These are phyloP conservation scores for Trichoderma lentiforme DNA, from an alignment of 2,329 filamentous ascomycete species.

Conservation along the genomic window DNA sequence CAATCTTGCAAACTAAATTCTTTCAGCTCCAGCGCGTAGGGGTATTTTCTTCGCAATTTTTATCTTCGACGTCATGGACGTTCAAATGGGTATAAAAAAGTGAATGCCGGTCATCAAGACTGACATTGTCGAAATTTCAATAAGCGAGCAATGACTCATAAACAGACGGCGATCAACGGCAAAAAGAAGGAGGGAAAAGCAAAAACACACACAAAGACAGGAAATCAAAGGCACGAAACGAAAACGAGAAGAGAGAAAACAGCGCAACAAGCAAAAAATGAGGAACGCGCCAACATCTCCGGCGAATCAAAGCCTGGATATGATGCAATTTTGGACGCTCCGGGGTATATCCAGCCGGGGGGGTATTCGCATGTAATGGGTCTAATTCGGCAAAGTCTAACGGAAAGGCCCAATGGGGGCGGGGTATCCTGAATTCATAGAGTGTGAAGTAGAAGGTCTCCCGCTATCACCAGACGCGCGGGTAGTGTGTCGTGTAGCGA, in stretches of 20 bases:
- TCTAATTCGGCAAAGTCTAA: slow-evolving; percentile 59
- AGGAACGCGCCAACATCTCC: slow-evolving; percentile 21
- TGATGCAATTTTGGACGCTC: slow-evolving; percentile 50
- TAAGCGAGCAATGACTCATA: slow-evolving; percentile 23
- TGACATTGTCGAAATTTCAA: slow-evolving; percentile 26
- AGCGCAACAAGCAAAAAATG: not conserved
- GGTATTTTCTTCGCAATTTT: slow-evolving; percentile 34
- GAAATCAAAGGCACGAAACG: slow-evolving; percentile 23
- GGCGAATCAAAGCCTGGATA: slow-evolving; percentile 31
- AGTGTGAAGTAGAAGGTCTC: slow-evolving; percentile 91
- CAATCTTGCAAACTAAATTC: slow-evolving; percentile 27
- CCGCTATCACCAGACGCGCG: slow-evolving; percentile 87
- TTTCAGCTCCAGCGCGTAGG: slow-evolving; percentile 27
- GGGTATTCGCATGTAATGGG: slow-evolving; percentile 53
- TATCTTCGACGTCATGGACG: slow-evolving; percentile 30
- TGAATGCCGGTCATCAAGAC: slow-evolving; percentile 35
- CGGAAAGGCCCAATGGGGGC: slow-evolving; percentile 86
- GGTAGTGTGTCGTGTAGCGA: slow-evolving; percentile 77
- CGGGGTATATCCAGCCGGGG: slow-evolving; percentile 65
- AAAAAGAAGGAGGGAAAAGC: slow-evolving; percentile 22
- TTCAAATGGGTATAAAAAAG: slow-evolving; percentile 37
- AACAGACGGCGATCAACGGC: slow-evolving; percentile 16
- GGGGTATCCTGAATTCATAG: slow-evolving; percentile 93
- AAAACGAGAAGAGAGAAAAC: not conserved
- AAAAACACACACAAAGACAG: slow-evolving; percentile 16